Percentiles rank a stretch among this genome's conserved stretches.
phyloP scores from a whole-genome alignment of 2,329 filamentous ascomycete genomes.

The Cytospora leucostoma region DNA sequence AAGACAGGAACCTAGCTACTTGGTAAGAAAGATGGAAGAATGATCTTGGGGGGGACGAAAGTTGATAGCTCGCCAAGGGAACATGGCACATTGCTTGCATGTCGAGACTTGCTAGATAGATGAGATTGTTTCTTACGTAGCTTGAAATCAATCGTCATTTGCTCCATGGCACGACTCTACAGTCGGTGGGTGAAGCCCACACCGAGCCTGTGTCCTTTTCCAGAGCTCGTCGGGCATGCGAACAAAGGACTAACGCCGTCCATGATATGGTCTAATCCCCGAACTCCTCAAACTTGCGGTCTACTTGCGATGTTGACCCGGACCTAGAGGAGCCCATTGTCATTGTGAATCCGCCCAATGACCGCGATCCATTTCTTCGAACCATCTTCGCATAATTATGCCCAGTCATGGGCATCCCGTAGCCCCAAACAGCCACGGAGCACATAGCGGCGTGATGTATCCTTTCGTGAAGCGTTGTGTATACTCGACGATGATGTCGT shows the following conservation, averaged over 20 bases:
- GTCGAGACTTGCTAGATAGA: not conserved
- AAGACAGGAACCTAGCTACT: not conserved
- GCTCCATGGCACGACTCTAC: not conserved
- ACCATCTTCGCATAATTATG: not conserved
- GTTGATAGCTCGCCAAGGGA: not conserved
- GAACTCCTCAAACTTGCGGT: not conserved
- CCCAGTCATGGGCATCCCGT: not conserved
- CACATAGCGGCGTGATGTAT: constrained; percentile 2
- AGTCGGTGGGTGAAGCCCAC: not conserved
- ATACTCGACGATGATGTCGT: constrained; percentile 10
- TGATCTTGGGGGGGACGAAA: not conserved
- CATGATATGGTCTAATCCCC: not conserved
- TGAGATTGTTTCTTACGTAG: constrained; percentile 4
- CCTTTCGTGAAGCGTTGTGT: not conserved
- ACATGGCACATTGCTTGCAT: constrained; percentile 5
- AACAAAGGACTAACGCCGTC: not conserved
- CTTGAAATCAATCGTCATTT: constrained; percentile 9
- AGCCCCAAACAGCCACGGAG: not conserved
- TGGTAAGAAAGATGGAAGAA: not conserved
- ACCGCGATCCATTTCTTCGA: not conserved
- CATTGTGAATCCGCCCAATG: not conserved
- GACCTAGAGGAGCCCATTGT: not conserved
- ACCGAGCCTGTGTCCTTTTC: not conserved
- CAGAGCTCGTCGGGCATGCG: not conserved
- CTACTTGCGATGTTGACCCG: not conserved